These are phyloP conservation scores for Hirsutella minnesotensis DNA, from an alignment of 2,329 filamentous ascomycete genomes.

Conservation along the genomic window DNA sequence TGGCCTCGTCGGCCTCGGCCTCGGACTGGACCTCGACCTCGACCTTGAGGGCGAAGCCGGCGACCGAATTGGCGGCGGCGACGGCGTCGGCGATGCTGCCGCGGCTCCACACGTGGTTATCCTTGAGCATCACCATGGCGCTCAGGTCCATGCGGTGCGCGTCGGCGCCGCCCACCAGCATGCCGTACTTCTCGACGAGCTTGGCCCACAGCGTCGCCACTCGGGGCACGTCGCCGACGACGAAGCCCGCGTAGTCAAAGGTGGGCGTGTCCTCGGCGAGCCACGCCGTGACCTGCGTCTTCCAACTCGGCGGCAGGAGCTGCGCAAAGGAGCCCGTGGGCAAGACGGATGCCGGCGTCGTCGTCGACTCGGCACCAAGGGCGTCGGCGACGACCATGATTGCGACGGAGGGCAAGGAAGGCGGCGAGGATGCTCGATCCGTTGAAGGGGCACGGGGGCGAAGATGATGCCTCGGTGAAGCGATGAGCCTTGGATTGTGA, in stretches of 20 bases:
- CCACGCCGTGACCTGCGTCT: constrained; percentile 69
- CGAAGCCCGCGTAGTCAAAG: constrained; percentile 94
- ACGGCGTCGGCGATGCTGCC: constrained; percentile 82
- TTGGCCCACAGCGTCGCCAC: constrained; percentile 59
- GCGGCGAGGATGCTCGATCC: no score
- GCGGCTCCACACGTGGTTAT: constrained; percentile 93
- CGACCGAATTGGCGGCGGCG: constrained; percentile 67
- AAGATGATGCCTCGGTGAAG: no score
- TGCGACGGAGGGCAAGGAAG: no score
- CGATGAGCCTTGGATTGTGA: no score
- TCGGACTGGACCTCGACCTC: constrained; percentile 92
- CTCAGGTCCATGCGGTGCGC: constrained; percentile 83
- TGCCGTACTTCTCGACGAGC: constrained; percentile 95
- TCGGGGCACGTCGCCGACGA: constrained; percentile 62
- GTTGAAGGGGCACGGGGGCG: no score
- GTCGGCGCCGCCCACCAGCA: constrained; percentile 88
- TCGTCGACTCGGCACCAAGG: not conserved
- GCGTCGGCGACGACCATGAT: not conserved
- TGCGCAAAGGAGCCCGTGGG: constrained; percentile 38
- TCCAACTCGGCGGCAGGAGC: constrained; percentile 78
- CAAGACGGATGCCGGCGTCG: not conserved
- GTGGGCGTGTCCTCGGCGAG: constrained; percentile 92
- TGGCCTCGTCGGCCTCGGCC: constrained; percentile 81
- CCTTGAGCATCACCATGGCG: constrained; percentile 97
- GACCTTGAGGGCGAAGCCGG: constrained; percentile 84